A percentile compares a stretch with the other conserved stretches of the same genome.
phyloP scores from a whole-genome alignment of 768 basidiomycete genomes.

The Neoboletus subvelutipes region DNA sequence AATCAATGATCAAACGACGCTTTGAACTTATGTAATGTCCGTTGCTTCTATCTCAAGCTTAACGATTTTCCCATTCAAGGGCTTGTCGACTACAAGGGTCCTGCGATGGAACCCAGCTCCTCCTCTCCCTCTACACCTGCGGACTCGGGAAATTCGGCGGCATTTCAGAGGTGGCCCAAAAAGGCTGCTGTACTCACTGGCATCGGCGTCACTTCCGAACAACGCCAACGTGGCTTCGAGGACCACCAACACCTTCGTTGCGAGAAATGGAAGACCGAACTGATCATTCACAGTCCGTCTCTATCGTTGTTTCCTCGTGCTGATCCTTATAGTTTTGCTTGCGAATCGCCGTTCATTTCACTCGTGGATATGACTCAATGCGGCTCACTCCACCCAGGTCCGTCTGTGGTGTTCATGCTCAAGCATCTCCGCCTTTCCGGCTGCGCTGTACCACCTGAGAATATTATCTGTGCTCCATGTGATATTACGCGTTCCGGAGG shows the following conservation, averaged over 20 bases:
- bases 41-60: too few species aligned
- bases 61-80: conserved; percentile 11
- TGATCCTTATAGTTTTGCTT: conserved; percentile 4
- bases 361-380: neutral
- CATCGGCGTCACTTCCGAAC: conserved; percentile 46
- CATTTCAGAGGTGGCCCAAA: conserved; percentile 53
- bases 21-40: too few species aligned
- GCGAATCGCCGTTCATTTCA: conserved; percentile 11
- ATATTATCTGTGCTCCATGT: conserved; percentile 86
- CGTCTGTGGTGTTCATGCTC: conserved; percentile 86
- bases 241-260: conserved; percentile 47
- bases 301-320: conserved; percentile 11
- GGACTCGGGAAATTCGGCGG: conserved; percentile 31
- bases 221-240: conserved; percentile 37
- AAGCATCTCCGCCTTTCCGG: conserved; percentile 79
- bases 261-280: conserved; percentile 66
- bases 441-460: conserved; percentile 64
- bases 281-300: conserved; percentile 68
- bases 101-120: conserved; percentile 30
- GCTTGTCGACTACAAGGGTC: neutral
- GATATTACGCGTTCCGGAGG: conserved; percentile 74
- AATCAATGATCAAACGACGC: neutral
- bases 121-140: conserved; percentile 22
- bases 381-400: conserved; percentile 51
- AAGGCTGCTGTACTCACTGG: conserved; percentile 51